Conservation (phyloP, 2,329 filamentous ascomycete genomes). For the Arthrobotrys entomopaga region DNA sequence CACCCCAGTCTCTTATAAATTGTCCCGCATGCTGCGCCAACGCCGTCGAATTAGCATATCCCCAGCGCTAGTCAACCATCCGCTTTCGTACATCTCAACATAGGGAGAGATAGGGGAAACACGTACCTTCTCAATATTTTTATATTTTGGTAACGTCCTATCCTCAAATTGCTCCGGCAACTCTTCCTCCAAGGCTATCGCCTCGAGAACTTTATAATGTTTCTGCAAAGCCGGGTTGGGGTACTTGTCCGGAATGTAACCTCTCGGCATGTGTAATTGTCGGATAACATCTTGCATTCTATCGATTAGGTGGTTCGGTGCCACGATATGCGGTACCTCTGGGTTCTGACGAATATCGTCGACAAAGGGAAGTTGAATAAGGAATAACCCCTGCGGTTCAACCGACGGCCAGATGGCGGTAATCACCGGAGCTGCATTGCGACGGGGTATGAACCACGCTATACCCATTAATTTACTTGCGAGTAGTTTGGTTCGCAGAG, state of each 20-base stretch:
- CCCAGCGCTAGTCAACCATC: constrained; percentile 56
- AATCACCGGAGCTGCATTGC: constrained; percentile 80
- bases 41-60: no score
- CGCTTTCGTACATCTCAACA: not conserved
- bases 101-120: not conserved
- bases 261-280: constrained; percentile 88
- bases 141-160: constrained; percentile 83
- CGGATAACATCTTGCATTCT: constrained; percentile 84
- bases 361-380: constrained; percentile 85
- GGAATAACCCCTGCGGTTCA: constrained; percentile 85
- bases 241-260: constrained; percentile 86
- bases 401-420: constrained; percentile 83
- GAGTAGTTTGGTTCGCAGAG: constrained; percentile 86
- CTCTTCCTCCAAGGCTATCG: constrained; percentile 90
- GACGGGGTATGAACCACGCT: constrained; percentile 87
- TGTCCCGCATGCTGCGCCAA: constrained; percentile 72
- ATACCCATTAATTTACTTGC: constrained; percentile 82
- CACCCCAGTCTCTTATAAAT: constrained; percentile 80
- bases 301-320: constrained; percentile 78
- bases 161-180: constrained; percentile 79
- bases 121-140: constrained; percentile 81
- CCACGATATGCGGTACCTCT: constrained; percentile 68
- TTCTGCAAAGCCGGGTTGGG: constrained; percentile 93
- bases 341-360: constrained; percentile 86
- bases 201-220: constrained; percentile 95